Conservation (phyloP, 495 filamentous ascomycete species). For the Aspergillus sclerotiicarbonarius region DNA sequence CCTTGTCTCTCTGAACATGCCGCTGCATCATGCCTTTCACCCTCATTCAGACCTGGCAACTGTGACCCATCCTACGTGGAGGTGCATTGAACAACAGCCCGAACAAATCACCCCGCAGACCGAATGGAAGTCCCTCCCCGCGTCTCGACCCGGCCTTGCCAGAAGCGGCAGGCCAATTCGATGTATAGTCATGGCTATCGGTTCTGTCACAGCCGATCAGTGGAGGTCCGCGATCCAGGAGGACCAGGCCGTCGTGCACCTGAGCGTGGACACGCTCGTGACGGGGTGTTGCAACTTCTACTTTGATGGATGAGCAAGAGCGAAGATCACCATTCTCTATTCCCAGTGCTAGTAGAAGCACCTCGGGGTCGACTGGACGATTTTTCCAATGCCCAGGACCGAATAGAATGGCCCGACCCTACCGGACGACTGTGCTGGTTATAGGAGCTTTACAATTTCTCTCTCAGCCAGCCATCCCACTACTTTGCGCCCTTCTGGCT, state of each 20-base stretch:
- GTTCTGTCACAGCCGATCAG: background rate
- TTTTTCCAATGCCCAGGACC: constrained; percentile 19
- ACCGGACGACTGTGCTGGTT: constrained; percentile 19
- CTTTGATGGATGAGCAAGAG: constrained; percentile 16
- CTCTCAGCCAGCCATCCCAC: constrained; percentile 7
- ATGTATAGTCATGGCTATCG: constrained; percentile 12
- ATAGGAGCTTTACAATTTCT: constrained; percentile 22
- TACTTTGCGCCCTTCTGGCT: constrained; percentile 29
- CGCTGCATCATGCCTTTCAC: constrained; percentile 21
- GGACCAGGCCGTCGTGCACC: constrained; percentile 14
- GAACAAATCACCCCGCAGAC: constrained; percentile 14
- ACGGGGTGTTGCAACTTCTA: constrained; percentile 23
- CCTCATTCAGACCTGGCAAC: constrained; percentile 7
- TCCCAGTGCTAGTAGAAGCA: constrained; percentile 29
- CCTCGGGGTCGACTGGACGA: constrained; percentile 12
- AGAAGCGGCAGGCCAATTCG: constrained; percentile 14
- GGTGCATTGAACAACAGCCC: constrained; percentile 17
- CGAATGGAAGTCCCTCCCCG: constrained; percentile 24
- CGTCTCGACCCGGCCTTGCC: constrained; percentile 22
- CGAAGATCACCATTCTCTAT: constrained; percentile 17
- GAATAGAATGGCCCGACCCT: constrained; percentile 19
- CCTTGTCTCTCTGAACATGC: constrained; percentile 19
- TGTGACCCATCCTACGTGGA: constrained; percentile 20
- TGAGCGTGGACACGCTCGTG: constrained; percentile 14
- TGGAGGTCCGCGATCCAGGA: background rate